Percentiles rank a stretch among this genome's conserved stretches.
These are phyloP conservation scores for Xylaria sp. DNA, from an alignment of 2,329 filamentous ascomycete genomes.

Conservation along the genomic window DNA sequence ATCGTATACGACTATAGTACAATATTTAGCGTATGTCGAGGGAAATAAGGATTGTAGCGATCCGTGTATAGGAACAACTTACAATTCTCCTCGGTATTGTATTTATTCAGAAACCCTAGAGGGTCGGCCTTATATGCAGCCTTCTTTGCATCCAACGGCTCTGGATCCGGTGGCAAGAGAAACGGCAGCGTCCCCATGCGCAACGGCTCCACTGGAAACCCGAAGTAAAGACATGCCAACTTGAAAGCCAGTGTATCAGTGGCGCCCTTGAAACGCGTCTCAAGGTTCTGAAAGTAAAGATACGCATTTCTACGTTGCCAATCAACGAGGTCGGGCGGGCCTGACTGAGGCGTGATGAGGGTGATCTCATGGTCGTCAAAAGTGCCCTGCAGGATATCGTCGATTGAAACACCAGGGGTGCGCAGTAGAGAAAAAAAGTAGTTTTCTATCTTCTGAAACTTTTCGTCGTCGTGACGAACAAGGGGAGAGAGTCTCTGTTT, in stretches of 20 bases:
- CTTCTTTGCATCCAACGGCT: constrained; percentile 26
- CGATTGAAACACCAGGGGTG: constrained; percentile 41
- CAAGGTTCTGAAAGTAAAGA: constrained; percentile 48
- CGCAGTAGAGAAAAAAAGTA: constrained; percentile 48
- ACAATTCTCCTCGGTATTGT: constrained; percentile 29
- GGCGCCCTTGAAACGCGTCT: constrained; percentile 47
- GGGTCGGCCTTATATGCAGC: constrained; percentile 29
- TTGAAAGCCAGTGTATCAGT: constrained; percentile 52
- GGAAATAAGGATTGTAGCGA: too few relatives aligned
- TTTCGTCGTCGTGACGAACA: constrained; percentile 33
- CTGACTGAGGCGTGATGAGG: constrained; percentile 47
- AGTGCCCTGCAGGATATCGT: constrained; percentile 48
- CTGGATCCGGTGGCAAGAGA: constrained; percentile 25
- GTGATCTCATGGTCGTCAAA: constrained; percentile 52
- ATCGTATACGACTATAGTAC: constrained; percentile 3
- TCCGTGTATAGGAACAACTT: constrained; percentile 22
- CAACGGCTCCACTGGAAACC: constrained; percentile 57
- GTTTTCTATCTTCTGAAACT: constrained; percentile 40
- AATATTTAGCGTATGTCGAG: constrained; percentile 10
- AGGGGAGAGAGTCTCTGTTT: constrained; percentile 39
- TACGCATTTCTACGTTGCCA: constrained; percentile 49
- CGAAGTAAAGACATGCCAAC: constrained; percentile 59
- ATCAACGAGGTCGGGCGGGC: constrained; percentile 44
- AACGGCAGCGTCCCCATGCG: constrained; percentile 41
- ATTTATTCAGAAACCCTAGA: constrained; percentile 42